A percentile compares a stretch with the other conserved stretches of the same genome.
Evolutionary conservation across 1,284 basidiomycete genomes (phyloP).

Genomic region (Exobasidium cylindrosporum): DNA sequence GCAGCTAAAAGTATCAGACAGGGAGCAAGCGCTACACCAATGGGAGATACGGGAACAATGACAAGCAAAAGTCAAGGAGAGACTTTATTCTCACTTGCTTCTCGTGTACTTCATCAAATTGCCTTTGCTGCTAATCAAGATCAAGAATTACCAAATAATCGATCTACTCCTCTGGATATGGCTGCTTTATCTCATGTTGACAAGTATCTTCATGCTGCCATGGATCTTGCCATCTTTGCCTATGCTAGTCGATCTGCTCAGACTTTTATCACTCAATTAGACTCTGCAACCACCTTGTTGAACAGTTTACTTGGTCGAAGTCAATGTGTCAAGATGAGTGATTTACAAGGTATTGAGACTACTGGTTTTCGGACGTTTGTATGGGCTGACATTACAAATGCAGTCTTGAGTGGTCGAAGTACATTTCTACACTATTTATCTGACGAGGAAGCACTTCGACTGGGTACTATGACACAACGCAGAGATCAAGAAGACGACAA

Average conservation of each 20-base stretch:
- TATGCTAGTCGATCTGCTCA: not conserved
- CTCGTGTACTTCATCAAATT: not conserved
- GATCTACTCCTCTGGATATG: not conserved
- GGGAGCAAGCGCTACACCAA: not conserved
- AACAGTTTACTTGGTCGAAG: conserved; percentile 3
- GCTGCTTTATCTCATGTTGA: conserved; percentile 8
- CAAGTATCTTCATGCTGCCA: conserved; percentile 1
- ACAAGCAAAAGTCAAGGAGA: not conserved
- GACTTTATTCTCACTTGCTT: conserved; percentile 2
- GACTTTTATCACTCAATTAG: conserved; percentile 2
- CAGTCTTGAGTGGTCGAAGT: not conserved
- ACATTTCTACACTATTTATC: conserved; percentile 4
- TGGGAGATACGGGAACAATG: too few relatives aligned
- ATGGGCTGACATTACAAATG: conserved; percentile 9
- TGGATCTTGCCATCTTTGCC: conserved; percentile 4
- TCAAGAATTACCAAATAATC: not conserved
- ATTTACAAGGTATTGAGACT: not conserved
- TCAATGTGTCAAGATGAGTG: not conserved
- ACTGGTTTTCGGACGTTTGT: conserved; percentile 1
- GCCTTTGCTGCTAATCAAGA: conserved; percentile 10
- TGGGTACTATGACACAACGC: not conserved
- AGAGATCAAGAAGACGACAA: not conserved
- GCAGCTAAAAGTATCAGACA: not conserved
- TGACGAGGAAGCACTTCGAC: not conserved
- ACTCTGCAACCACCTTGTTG: not conserved